Conservation (phyloP, 495 filamentous ascomycete species). For the Halenospora varia region DNA sequence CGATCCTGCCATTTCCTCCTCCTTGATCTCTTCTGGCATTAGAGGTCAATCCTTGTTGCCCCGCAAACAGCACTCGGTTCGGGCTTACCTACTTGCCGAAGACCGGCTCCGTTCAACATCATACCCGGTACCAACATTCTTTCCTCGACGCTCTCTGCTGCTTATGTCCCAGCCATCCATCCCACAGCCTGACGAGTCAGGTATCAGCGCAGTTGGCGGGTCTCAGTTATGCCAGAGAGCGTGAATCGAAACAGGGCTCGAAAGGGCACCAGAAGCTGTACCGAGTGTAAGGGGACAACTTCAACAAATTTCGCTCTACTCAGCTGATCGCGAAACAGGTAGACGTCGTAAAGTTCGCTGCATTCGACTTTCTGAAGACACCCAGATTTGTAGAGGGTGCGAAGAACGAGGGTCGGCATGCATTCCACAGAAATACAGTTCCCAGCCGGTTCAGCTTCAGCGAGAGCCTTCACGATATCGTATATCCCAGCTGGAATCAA, state of each 20-base stretch:
- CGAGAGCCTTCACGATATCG: constrained; percentile 10
- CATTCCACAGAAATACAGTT: constrained; percentile 4
- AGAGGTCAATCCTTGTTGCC: too few species aligned
- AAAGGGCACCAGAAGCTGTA: constrained; percentile 14
- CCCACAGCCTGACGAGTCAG: not conserved
- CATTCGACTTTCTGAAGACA: constrained; percentile 6
- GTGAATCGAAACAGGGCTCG: constrained; percentile 7
- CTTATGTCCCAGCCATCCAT: not conserved
- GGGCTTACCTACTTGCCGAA: too few species aligned
- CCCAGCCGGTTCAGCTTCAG: not conserved
- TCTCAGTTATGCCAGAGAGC: constrained; percentile 1
- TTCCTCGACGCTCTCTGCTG: too few species aligned
- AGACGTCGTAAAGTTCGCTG: constrained; percentile 14
- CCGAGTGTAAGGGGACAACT: constrained; percentile 10
- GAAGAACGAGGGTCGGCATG: constrained; percentile 12
- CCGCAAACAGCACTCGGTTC: too few species aligned
- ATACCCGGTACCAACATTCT: too few species aligned
- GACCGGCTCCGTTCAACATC: too few species aligned
- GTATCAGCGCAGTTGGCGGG: not conserved
- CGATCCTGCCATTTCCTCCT: too few species aligned
- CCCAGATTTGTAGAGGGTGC: constrained; percentile 8
- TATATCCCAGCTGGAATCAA: constrained; percentile 13
- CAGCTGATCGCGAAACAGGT: constrained; percentile 8
- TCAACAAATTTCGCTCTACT: not conserved
- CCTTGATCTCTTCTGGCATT: too few species aligned